Percentiles rank a stretch among this genome's conserved stretches.
phyloP scores from a whole-genome alignment of 2,329 filamentous ascomycete species.

The Beauveria medogensis region DNA sequence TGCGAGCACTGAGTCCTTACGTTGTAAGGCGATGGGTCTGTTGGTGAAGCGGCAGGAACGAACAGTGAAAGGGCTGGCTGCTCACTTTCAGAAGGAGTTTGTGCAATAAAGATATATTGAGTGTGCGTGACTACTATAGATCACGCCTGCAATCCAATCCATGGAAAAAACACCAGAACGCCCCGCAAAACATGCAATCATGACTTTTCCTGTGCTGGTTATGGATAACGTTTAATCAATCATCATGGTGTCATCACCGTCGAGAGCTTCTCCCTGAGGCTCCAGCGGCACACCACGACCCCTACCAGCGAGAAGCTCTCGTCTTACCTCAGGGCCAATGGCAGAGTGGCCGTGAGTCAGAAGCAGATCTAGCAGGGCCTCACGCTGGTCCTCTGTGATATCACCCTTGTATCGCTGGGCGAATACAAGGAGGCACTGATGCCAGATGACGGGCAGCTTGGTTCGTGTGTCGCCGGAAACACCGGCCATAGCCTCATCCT shows the following conservation, averaged over 20 bases:
- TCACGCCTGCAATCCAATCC: background rate
- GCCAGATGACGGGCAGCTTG: constrained; percentile 89
- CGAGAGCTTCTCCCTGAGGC: constrained; percentile 43
- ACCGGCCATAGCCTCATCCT: constrained; percentile 45
- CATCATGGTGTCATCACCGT: constrained; percentile 90
- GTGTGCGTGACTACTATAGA: background rate
- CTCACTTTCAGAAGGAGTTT: background rate
- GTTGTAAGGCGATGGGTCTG: background rate
- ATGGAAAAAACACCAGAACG: constrained; percentile 12
- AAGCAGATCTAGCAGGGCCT: constrained; percentile 81
- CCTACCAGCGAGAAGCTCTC: constrained; percentile 80
- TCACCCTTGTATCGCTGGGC: constrained; percentile 93
- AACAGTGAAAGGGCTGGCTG: background rate
- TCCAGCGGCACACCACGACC: constrained; percentile 68
- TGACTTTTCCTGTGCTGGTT: constrained; percentile 5
- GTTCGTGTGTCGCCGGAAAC: constrained; percentile 40
- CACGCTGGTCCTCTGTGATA: constrained; percentile 89
- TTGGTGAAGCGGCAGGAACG: background rate
- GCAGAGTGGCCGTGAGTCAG: constrained; percentile 75
- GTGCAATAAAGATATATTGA: constrained; percentile 2
- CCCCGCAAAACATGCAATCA: constrained; percentile 11
- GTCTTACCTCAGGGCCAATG: constrained; percentile 84
- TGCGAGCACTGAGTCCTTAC: background rate
- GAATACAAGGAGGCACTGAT: constrained; percentile 87
- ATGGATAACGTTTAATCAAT: constrained; percentile 38